Base-by-base conservation (phyloP, 2,329 filamentous ascomycete species). In the Colletotrichum limetticola region DNA sequence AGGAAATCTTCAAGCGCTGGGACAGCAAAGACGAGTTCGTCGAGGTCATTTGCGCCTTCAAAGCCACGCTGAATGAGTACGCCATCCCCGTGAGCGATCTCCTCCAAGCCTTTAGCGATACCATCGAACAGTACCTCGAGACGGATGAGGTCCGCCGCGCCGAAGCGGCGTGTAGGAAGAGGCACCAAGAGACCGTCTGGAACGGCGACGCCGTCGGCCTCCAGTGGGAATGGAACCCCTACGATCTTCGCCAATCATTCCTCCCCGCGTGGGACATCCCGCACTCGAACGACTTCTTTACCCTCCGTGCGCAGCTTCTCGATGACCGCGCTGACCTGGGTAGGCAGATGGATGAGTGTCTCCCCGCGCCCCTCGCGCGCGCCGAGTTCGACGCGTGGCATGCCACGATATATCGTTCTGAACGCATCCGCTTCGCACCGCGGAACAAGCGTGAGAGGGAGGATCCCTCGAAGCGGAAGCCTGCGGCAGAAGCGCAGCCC, bases 11-110 rank as follows among this genome's bases (percentile, higher is more conserved):
- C 53, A n/a, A 12, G 16, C 58, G 65, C 7, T 72, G 69, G 69
- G 16, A 19, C 16, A 35, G 32, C 32, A 28, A 5, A 8, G 14
- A 14, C 16, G 69, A 68, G 53, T 72, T 68, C 16, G 9, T 62
- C 2, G 64, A 72, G n/a, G 46, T 63, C 37, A 37, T 42, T 1
- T 72, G 69, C 59, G 69, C 58, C 22, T 72, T 72, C 69, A 68
- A 63, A 42, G 58, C 69, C 37, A 72, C 69, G 12, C 37, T 72
- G 19, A 53, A 68, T 42, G 22, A 35, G 19, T 72, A 63, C 53
- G 69, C 65, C 58, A 58, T 59, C 14, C 64, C 65, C 1, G 22
- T 63, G 1, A 22, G 37, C 42, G 12, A 26, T 5, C 58, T 68
- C 58, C 37, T 72, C n/a, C 6, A n/a, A 22, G 28, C 49, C 16